A percentile compares a stretch with the other conserved stretches of the same genome.
Evolutionary conservation across 352 stramenopile species (phyloP).

Genomic region (Hyaloperonospora brassicae): DNA sequence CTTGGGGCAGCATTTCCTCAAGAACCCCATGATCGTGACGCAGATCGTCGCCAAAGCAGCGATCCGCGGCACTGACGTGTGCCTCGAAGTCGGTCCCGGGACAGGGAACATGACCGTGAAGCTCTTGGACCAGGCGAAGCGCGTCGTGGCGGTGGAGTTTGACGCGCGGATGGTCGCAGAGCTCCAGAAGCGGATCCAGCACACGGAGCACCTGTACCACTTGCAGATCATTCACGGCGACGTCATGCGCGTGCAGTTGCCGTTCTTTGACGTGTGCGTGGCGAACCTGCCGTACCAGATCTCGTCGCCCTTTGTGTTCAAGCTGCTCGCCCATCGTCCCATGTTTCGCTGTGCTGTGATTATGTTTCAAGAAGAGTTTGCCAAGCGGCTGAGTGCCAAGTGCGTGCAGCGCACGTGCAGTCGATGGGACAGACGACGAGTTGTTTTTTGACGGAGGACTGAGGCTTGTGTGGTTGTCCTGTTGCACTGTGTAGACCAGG

Average conservation of each 20-base stretch:
- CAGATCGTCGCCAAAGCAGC: conserved; percentile 95
- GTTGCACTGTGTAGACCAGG: conserved; percentile 54
- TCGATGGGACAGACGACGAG: too few relatives aligned
- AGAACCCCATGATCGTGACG: conserved; percentile 95
- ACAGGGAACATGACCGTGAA: conserved; percentile 99
- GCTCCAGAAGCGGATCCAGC: conserved; percentile 97
- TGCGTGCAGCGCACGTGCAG: conserved; percentile 14
- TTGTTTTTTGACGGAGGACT: neutral
- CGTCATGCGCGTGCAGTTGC: conserved; percentile 97
- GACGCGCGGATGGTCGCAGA: conserved; percentile 99
- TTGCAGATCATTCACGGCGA: conserved; percentile 98
- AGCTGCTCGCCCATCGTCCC: conserved; percentile 94
- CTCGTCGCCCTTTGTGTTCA: conserved; percentile 98
- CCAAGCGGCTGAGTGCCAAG: conserved; percentile 95
- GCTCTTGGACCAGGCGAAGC: conserved; percentile 94
- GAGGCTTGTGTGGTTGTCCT: conserved; percentile 7
- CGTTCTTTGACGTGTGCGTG: conserved; percentile 99
- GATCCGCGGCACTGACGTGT: conserved; percentile 93
- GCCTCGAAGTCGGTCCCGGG: conserved; percentile 95
- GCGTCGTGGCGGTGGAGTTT: conserved; percentile 97
- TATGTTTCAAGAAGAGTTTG: conserved; percentile 99
- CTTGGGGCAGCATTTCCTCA: conserved; percentile 98
- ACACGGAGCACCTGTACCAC: conserved; percentile 91
- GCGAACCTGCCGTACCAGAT: conserved; percentile 99
- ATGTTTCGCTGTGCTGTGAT: conserved; percentile 99